These are phyloP conservation scores for Cordyceps javanica DNA, from an alignment of 2,329 filamentous ascomycete genomes.

Conservation along the genomic window DNA sequence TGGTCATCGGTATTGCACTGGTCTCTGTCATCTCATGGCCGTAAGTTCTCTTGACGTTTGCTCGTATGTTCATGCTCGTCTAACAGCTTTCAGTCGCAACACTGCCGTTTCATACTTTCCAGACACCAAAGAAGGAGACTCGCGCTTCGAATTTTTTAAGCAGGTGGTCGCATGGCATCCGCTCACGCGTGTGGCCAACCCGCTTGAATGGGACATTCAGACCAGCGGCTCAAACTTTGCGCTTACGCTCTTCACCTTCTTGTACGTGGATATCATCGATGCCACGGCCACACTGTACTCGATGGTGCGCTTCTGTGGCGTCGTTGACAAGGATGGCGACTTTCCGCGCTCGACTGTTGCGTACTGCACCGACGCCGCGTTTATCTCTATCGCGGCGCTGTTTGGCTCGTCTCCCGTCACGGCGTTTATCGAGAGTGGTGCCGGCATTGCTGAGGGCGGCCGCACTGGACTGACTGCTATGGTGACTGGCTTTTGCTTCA, in stretches of 20 bases:
- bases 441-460: constrained; percentile 70
- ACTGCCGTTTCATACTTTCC: constrained; percentile 71
- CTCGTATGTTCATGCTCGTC: constrained; percentile 14
- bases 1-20: constrained; percentile 65
- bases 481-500: constrained; percentile 62
- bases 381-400: constrained; percentile 64
- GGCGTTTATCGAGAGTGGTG: constrained; percentile 69
- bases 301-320: constrained; percentile 71
- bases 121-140: constrained; percentile 55
- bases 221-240: constrained; percentile 56
- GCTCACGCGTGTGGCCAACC: constrained; percentile 55
- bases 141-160: constrained; percentile 65
- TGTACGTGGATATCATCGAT: constrained; percentile 76
- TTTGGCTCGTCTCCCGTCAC: constrained; percentile 67
- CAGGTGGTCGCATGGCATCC: constrained; percentile 67
- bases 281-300: constrained; percentile 72
- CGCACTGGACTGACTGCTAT: constrained; percentile 68
- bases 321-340: constrained; percentile 64
- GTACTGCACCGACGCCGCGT: constrained; percentile 64
- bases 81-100: constrained; percentile 40
- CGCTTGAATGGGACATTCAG: constrained; percentile 59
- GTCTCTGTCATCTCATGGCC: constrained; percentile 73
- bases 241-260: constrained; percentile 67
- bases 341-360: constrained; percentile 81
- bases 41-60: constrained; percentile 42